Conservation (phyloP, 371 early-diverging fungal genomes). For the Rhizopus arrhizus region DNA sequence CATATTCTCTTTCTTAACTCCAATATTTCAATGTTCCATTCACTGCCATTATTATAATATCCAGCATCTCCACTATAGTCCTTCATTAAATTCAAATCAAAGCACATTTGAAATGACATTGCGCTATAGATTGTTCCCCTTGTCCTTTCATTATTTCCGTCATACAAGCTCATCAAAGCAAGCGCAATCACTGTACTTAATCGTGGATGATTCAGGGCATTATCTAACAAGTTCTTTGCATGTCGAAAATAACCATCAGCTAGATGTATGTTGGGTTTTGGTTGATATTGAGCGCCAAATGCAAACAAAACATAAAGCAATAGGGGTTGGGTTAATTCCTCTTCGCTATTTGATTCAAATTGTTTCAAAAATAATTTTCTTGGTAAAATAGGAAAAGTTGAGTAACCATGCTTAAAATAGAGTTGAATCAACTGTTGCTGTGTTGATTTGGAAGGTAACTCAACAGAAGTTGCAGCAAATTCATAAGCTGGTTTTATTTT, state of each 20-base stretch:
- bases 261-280: constrained; percentile 14
- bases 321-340: constrained; percentile 6
- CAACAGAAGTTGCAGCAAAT: neutral
- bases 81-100: constrained; percentile 30
- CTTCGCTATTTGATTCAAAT: constrained; percentile 11
- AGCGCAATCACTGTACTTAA: constrained; percentile 34
- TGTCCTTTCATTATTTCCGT: constrained; percentile 7
- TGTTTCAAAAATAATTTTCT: constrained; percentile 33
- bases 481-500: neutral
- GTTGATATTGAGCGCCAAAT: constrained; percentile 30
- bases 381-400: constrained; percentile 36
- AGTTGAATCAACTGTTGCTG: constrained; percentile 22
- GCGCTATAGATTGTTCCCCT: constrained; percentile 26
- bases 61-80: constrained; percentile 21
- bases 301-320: constrained; percentile 35
- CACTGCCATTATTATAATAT: constrained; percentile 5
- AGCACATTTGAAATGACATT: constrained; percentile 39
- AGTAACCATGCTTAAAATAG: constrained; percentile 33
- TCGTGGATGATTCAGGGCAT: constrained; percentile 20
- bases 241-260: constrained; percentile 34
- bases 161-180: constrained; percentile 28
- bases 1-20: constrained; percentile 33
- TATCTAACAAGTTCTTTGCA: constrained; percentile 27
- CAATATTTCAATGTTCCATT: constrained; percentile 12
- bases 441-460: constrained; percentile 19